Evolutionary conservation across 208 protist species (phyloP), one percentile per base, ranked within the genome.

Genomic region (Acanthamoeba sp.): DNA sequence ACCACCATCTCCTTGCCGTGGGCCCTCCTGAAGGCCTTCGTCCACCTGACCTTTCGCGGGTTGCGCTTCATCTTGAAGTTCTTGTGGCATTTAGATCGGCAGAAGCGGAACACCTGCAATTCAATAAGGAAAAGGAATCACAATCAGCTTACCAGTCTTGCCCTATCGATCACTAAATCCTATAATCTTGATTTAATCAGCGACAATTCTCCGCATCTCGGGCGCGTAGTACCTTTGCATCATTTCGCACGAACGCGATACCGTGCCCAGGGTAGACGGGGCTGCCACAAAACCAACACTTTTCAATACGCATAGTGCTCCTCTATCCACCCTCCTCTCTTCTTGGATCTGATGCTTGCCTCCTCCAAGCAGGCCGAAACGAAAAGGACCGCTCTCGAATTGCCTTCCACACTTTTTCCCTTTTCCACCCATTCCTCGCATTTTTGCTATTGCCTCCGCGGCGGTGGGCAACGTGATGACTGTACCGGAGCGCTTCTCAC

Each of bases 21-120:
- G 0, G 98, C 97, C 95, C 98, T 99, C 55, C 99, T 97, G 97
- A 99, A 99, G 45, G 99, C 99, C 97, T 99, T 99, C 34, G 99
- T 99, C 99, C 99, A 99, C 93, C 98, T 97, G 29, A 99, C 97
- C 96, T 99, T 99, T 95, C 99, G 98, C 59, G 99, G 99, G 95
- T 99, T 99, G 92, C 98, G 98, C 96, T 99, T 99, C 98, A 99
- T 98, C 95, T 99, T 99, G 96, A 99, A 99, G 97, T 98, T 98
- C 95, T 99, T 99, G 93, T 99, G 98, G 97, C 99, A 99, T 97
- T 99, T 99, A 69, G 97, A 98, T 34, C 98, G 96, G 95, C 99
- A 99, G 95, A 99, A 99, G 38, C 97, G 82, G 94, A 99, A 99
- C 16, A 96, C 80, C 96, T 98, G 87, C 7, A 34, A 45, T n/a